These are phyloP conservation scores for Pneumocystis wakefieldiae DNA, from an alignment of 1,139 yeast genomes.

Conservation along the genomic window DNA sequence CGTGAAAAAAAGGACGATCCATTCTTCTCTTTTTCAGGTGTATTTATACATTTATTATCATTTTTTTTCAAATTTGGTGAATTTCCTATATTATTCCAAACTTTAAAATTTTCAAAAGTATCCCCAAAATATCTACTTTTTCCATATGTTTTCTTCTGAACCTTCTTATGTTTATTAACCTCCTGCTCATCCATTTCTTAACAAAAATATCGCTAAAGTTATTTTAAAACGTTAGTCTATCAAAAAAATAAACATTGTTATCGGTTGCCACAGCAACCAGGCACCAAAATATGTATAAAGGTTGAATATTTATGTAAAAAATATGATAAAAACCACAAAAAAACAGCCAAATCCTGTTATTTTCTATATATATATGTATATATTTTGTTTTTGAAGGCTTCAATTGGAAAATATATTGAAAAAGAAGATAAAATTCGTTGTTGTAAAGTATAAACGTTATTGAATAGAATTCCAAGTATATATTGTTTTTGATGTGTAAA, in stretches of 20 bases:
- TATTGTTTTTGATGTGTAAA: too few relatives aligned
- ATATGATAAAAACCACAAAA: too few relatives aligned
- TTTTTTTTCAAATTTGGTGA: not conserved
- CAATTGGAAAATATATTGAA: too few relatives aligned
- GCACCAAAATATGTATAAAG: too few relatives aligned
- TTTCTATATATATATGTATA: too few relatives aligned
- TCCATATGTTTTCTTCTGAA: not conserved
- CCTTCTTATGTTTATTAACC: not conserved
- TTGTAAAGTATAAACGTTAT: too few relatives aligned
- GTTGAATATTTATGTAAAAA: too few relatives aligned
- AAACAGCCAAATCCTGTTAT: too few relatives aligned
- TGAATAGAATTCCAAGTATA: too few relatives aligned
- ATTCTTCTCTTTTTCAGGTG: not conserved
- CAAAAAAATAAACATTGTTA: not conserved
- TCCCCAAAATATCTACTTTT: not conserved
- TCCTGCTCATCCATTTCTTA: not conserved
- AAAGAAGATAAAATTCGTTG: too few relatives aligned
- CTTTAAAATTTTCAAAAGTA: not conserved
- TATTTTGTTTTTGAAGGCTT: too few relatives aligned
- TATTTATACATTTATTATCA: not conserved
- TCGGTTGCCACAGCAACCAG: not conserved
- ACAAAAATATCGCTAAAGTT: not conserved
- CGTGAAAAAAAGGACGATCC: not conserved
- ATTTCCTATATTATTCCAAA: not conserved
- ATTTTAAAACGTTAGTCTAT: not conserved